Conservation (phyloP, 257 asterid genomes). For the Primulina tabacum region DNA sequence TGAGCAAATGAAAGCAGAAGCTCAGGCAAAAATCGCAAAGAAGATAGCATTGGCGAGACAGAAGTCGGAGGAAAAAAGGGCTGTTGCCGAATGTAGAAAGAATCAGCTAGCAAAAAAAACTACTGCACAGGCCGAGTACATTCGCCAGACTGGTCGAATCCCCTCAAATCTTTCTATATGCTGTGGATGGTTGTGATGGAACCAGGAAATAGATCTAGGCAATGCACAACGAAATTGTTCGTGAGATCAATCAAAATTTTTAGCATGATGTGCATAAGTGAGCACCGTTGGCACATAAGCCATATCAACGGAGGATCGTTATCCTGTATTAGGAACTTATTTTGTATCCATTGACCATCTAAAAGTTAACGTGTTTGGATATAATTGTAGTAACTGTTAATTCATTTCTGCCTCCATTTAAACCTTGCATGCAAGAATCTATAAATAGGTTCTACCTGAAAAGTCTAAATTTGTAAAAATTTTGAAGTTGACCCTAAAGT, state of each 20-base stretch:
- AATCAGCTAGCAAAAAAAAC: slow-evolving; percentile 65
- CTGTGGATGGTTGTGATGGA: slow-evolving; percentile 72
- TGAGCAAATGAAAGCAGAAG: slow-evolving; percentile 82
- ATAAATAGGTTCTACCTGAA: no score
- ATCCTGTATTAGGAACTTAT: neutral
- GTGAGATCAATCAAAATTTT: slow-evolving; percentile 7
- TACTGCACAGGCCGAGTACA: slow-evolving; percentile 67
- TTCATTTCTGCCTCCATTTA: no score
- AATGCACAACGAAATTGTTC: neutral
- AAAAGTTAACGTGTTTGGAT: neutral
- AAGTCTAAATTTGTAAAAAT: no score
- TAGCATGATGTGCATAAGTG: slow-evolving; percentile 5
- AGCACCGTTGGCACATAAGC: slow-evolving; percentile 18
- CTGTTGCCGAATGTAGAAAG: slow-evolving; percentile 69
- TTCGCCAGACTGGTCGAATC: slow-evolving; percentile 76
- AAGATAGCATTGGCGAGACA: slow-evolving; percentile 85
- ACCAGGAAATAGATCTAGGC: neutral
- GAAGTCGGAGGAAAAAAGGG: slow-evolving; percentile 75
- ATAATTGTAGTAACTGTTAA: no score
- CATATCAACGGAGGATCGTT: slow-evolving; percentile 13
- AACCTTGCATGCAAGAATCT: no score
- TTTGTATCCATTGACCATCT: neutral
- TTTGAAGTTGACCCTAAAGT: no score
- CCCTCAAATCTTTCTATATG: slow-evolving; percentile 67
- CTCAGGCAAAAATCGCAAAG: slow-evolving; percentile 84